Evolutionary conservation across 2,329 filamentous ascomycete species (phyloP), one percentile per base, ranked within the genome.

Genomic region (Colletotrichum zoysiae): DNA sequence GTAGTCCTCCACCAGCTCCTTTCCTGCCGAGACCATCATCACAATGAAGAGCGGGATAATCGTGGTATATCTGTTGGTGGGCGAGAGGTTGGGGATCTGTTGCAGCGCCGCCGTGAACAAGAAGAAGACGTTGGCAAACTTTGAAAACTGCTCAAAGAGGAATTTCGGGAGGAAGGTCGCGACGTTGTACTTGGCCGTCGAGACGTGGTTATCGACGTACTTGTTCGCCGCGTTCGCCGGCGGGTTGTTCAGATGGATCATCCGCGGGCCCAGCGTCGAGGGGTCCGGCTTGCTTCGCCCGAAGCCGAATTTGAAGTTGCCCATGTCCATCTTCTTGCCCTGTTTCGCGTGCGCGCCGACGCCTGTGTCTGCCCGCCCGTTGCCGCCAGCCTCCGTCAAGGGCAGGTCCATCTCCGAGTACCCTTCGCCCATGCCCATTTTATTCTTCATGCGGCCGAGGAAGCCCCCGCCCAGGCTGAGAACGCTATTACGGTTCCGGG

Each of bases 351-450:
- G 79, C 76, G 75, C 82, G 79, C 71, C 84, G 38, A 70, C n/a
- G 75, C 84, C 83, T 66, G 85, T 77, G 77, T 83, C 81, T 59
- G 81, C 79, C 75, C 84, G 78, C 56, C 73, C 83, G 76, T 86
- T 84, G 59, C 86, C 87, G 33, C 84, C 83, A 0, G 92, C 84
- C 80, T 98, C 94, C 6, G 95, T 98, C 81, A 99, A 86, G 18
- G 96, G 96, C 66, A 99, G 86, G 80, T 99, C 95, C 96, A 99
- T 99, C 83, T 98, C 96, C 44, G 95, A 98, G 82, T 99, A 98
- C 74, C 92, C 89, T 76, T 93, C 88, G 30, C 90, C 92, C 91
- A 97, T 95, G 65, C 96, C 95, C 73, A 99, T 84, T 87, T 93
- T 94, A 80, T 93, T 95, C 85, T 97, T 98, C 53, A 95, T 92